Evolutionary conservation across 2,329 filamentous ascomycete species (phyloP), one percentile per base, ranked within the genome.

Genomic region (Penicillium capsulatum): DNA sequence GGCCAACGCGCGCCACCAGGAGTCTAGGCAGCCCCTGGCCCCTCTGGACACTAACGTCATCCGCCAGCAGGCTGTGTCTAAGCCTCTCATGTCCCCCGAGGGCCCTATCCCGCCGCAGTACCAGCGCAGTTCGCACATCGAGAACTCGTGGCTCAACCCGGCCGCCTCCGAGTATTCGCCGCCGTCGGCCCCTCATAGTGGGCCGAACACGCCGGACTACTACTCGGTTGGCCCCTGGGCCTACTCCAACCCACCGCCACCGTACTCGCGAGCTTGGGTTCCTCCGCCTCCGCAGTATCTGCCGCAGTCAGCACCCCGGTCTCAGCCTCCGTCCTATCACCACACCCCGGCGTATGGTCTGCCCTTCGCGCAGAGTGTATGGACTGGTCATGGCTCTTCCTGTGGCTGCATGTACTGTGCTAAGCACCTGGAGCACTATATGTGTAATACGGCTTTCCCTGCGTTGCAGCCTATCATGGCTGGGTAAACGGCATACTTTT

Each of bases 41-140:
- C 78, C 80, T 20, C 76, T 86, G 47, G 78, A 85, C 54, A 85
- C 81, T 36, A 81, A 76, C 48, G 66, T 83, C 40, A 68, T 77
- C 47, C 72, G 77, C 42, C 65, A 70, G 50, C 66, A 69, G 31
- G 20, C 36, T 22, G 55, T 72, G 41, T 67, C 72, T 49, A 77
- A 79, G 55, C 65, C 67, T 4, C 60, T 72, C 9, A 64, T 71
- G 56, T 72, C 70, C 33, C 69, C 67, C 26, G 65, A 72, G 53
- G 68, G 67, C 28, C 64, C 66, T 10, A 75, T 73, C 49, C 69
- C 65, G 54, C 70, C 64, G 26, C 74, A 75, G 49, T 69, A 71
- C 52, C 73, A 76, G 60, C 65, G 67, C 36, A 60, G 51, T 52
- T 63, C 62, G 19, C 59, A 63, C 33, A 63, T 63, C 44, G 75